Evolutionary conservation across 345 rosid genomes (phyloP).

Genomic region (Brassica cretica): DNA sequence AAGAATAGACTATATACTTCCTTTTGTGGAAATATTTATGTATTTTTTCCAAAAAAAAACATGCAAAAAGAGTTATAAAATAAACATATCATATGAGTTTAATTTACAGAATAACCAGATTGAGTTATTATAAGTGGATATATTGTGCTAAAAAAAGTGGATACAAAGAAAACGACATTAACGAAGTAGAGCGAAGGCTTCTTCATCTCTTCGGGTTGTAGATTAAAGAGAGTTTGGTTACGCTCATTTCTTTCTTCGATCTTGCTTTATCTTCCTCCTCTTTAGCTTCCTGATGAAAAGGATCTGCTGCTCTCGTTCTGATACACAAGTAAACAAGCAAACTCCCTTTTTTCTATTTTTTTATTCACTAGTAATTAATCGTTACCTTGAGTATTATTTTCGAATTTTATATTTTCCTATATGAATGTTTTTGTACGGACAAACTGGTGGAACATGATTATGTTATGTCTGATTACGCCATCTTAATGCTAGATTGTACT

Average conservation of each 20-base stretch:
- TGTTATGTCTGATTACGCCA: conserved; percentile 3
- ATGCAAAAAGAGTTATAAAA: conserved; percentile 7
- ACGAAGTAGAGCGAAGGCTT: conserved; percentile 22
- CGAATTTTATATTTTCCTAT: not conserved
- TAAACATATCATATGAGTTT: not conserved
- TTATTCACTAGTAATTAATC: not conserved
- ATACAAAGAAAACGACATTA: conserved; percentile 27
- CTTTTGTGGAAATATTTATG: not conserved
- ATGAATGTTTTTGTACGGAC: not conserved
- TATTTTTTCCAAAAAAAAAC: not conserved
- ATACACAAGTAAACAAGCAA: conserved; percentile 20
- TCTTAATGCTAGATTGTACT: conserved; percentile 41
- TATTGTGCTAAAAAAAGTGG: not conserved
- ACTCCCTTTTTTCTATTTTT: not conserved
- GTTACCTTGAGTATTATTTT: not conserved
- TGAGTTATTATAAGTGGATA: conserved; percentile 9
- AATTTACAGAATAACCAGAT: not conserved
- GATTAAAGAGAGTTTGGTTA: conserved; percentile 16
- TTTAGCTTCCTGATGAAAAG: not conserved
- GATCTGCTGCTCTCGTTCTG: conserved; percentile 32
- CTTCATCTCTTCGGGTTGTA: not conserved
- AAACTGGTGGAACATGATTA: not conserved
- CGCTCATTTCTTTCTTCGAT: not conserved
- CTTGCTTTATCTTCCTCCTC: not conserved
- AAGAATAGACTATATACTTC: not conserved